A percentile compares a stretch with the other conserved stretches of the same genome.
These are phyloP conservation scores for Aspergillus niger DNA, from an alignment of 2,329 filamentous ascomycete species.

Conservation along the genomic window DNA sequence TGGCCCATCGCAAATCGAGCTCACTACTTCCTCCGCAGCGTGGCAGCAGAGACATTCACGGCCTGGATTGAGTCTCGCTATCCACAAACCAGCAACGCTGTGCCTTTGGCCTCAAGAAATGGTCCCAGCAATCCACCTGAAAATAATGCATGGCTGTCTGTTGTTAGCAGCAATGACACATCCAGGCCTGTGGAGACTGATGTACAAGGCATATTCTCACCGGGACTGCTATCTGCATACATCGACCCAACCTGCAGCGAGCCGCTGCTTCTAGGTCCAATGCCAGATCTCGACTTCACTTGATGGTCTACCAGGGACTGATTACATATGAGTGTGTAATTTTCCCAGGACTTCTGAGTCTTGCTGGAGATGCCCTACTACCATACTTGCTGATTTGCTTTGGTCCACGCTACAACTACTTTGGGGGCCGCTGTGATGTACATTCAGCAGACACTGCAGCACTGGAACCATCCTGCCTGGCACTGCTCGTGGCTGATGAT, in stretches of 20 bases:
- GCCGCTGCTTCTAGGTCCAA: constrained; percentile 5
- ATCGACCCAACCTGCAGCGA: constrained; percentile 33
- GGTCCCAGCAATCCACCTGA: constrained; percentile 2
- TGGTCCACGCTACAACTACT: background rate
- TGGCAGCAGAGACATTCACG: constrained; percentile 29
- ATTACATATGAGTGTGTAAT: too few species aligned
- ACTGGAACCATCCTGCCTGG: background rate
- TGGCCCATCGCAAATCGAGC: constrained; percentile 35
- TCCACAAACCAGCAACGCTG: constrained; percentile 1
- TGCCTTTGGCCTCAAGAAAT: constrained; percentile 2
- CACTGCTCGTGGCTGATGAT: background rate
- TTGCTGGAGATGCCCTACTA: background rate
- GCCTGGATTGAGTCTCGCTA: constrained; percentile 14
- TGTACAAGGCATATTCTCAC: constrained; percentile 29
- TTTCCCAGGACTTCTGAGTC: background rate
- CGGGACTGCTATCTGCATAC: constrained; percentile 29
- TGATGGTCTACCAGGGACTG: background rate
- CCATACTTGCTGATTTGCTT: background rate
- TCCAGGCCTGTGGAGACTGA: constrained; percentile 17
- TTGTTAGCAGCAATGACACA: background rate
- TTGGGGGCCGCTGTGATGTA: background rate
- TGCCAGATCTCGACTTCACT: constrained; percentile 7
- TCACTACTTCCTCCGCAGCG: constrained; percentile 29
- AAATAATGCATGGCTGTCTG: constrained; percentile 1
- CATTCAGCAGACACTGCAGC: background rate